Evolutionary conservation across 768 basidiomycete genomes (phyloP).

Genomic region (Hygrophorus pudorinus): DNA sequence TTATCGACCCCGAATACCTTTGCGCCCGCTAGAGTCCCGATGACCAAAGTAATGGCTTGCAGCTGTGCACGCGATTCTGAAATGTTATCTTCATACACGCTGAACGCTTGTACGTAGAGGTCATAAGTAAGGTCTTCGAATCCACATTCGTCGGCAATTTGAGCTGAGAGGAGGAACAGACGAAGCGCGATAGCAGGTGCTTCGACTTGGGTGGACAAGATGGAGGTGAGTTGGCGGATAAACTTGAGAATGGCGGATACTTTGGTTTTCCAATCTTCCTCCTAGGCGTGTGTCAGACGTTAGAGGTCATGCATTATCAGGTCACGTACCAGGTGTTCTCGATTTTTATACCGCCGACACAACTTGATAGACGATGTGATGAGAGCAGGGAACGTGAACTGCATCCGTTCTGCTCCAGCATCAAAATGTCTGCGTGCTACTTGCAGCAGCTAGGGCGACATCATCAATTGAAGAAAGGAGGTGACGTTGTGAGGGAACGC

Average conservation of each 20-base stretch:
- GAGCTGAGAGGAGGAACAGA: slow-evolving; percentile 90
- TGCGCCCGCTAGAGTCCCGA: slow-evolving; percentile 80
- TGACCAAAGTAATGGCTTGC: slow-evolving; percentile 94
- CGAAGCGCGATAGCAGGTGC: slow-evolving; percentile 88
- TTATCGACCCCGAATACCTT: slow-evolving; percentile 91
- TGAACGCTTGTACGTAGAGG: slow-evolving; percentile 95
- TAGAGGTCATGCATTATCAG: background rate
- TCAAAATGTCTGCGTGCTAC: slow-evolving; percentile 85
- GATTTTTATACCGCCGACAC: slow-evolving; percentile 82
- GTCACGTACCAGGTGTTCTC: slow-evolving; percentile 55
- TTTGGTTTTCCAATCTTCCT: slow-evolving; percentile 79
- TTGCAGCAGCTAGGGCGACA: slow-evolving; percentile 62
- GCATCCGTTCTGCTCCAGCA: slow-evolving; percentile 88
- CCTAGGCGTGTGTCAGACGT: slow-evolving; percentile 31
- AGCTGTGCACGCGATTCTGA: slow-evolving; percentile 93
- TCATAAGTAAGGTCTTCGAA: slow-evolving; percentile 97
- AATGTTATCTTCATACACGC: slow-evolving; percentile 95
- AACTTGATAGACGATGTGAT: slow-evolving; percentile 91
- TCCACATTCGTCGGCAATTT: slow-evolving; percentile 89
- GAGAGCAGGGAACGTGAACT: slow-evolving; percentile 93
- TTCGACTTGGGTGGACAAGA: slow-evolving; percentile 89
- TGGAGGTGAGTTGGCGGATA: slow-evolving; percentile 85
- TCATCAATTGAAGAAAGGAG: background rate
- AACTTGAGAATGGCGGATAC: slow-evolving; percentile 90
- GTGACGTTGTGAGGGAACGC: slow-evolving; percentile 17